These are phyloP conservation scores for Neovahlkampfia damariscottae DNA, from an alignment of 78 protist genomes.

Conservation along the genomic window DNA sequence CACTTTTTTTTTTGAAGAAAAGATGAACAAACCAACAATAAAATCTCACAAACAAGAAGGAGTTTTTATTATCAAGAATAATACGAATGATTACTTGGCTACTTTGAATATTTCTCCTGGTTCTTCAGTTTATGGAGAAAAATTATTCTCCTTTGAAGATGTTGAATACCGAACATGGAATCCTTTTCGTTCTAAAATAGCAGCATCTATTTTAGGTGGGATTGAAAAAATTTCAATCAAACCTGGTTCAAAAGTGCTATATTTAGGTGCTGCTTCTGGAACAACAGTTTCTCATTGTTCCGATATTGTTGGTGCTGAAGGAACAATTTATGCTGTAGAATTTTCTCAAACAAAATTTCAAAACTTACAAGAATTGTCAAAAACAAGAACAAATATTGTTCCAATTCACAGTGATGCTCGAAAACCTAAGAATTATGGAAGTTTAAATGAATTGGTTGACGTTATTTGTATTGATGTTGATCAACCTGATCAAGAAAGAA, in stretches of 20 bases:
- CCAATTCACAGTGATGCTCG: conserved; percentile 99
- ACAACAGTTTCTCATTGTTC: conserved; percentile 98
- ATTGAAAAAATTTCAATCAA: conserved; percentile 76
- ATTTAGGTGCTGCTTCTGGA: conserved; percentile 99
- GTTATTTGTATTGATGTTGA: conserved; percentile 97
- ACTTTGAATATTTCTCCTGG: conserved; percentile 92
- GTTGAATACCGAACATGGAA: conserved; percentile 99
- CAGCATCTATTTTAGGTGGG: conserved; percentile 96
- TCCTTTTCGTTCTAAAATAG: conserved; percentile 99
- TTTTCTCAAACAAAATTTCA: conserved; percentile 95
- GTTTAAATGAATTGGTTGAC: conserved; percentile 98
- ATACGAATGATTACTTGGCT: conserved; percentile 78
- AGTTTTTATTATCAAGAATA: conserved; percentile 81
- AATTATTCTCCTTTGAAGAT: conserved; percentile 77
- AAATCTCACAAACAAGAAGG: conserved; percentile 78
- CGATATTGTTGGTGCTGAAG: conserved; percentile 95
- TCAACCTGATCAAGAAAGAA: conserved; percentile 99
- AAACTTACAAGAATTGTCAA: conserved; percentile 94
- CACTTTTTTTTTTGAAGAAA: no score
- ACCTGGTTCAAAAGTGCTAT: conserved; percentile 97
- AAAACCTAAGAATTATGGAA: conserved; percentile 93
- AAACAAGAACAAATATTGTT: conserved; percentile 94
- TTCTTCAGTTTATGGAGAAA: conserved; percentile 97
- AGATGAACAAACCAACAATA: conserved; percentile 77
- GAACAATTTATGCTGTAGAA: conserved; percentile 98